Evolutionary conservation across 768 basidiomycete genomes (phyloP), one percentile per base, ranked within the genome.

Genomic region (Phanerochaete sordida): DNA sequence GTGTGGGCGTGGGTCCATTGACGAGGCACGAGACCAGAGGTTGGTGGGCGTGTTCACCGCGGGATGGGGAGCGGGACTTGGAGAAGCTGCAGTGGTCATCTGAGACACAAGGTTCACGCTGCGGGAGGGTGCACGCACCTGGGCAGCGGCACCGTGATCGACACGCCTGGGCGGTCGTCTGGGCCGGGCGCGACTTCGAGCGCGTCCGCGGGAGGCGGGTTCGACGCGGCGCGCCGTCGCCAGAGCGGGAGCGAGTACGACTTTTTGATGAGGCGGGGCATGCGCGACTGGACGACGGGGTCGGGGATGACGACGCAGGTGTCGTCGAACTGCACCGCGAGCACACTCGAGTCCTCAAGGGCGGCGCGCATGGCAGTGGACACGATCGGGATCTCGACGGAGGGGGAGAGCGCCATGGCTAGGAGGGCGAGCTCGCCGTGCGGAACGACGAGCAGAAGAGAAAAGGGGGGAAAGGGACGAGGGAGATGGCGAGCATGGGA

Each of bases 231-330:
- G 16, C 56, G 66, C 69, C 76, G 76, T 73, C 81, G 85, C 81
- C 88, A 91, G 44, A 91, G 71, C 0, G 89, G 88, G 59, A 91
- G 75, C 0, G 86, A 79, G 63, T 86, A 88, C 3, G 86, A 85
- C 66, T 83, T 90, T 27, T 84, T 84, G 64, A 85, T 69, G 49
- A 88, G 73, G 46, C 79, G 75, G 26, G 84, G 78, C 27, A 79
- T 72, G 56, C 77, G 81, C 3, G 76, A 73, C 52, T 74, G 73
- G 16, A 70, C 69, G 1, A 67, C 65, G 16, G 66, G 69, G 54
- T 87, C 82, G n/a, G 90, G 90, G 58, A 92, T 91, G 66, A 92
- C 80, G 3, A 89, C 76, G 60, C 90, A 91, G 66, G 87, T 81
- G 56, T 77, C 76, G 75, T 91, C 83, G 73, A 92, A 92, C 58